phyloP scores from a whole-genome alignment of 2,329 filamentous ascomycete species.

The Colletotrichum sp. region DNA sequence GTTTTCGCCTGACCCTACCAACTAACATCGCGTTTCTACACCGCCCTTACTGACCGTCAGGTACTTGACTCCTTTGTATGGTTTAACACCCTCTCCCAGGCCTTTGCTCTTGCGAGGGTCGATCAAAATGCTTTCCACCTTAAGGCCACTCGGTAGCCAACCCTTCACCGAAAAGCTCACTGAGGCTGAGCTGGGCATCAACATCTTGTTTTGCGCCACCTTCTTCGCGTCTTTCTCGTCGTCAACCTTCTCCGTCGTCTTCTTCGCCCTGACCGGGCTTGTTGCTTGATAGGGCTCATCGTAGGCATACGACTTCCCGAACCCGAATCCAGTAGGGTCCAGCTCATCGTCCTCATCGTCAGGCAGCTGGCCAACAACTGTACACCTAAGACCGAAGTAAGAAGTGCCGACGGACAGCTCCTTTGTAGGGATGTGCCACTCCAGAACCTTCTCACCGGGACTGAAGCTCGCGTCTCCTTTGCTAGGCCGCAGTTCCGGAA shows the following conservation, averaged over 20 bases:
- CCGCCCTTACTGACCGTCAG: slow-evolving; percentile 75
- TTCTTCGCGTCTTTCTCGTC: slow-evolving; percentile 58
- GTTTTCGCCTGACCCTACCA: neutral
- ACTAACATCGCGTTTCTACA: slow-evolving; percentile 65
- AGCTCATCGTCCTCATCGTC: slow-evolving; percentile 53
- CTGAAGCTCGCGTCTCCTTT: slow-evolving; percentile 85
- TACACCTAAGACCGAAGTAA: slow-evolving; percentile 78
- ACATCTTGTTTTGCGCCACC: slow-evolving; percentile 70
- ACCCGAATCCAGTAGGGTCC: slow-evolving; percentile 57
- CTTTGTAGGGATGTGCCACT: slow-evolving; percentile 84
- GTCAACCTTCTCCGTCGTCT: slow-evolving; percentile 29
- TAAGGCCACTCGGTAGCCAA: slow-evolving; percentile 71
- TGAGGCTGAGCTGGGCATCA: slow-evolving; percentile 81
- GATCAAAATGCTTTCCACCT: slow-evolving; percentile 70
- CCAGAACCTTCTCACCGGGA: slow-evolving; percentile 71
- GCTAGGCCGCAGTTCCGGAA: slow-evolving; percentile 80
- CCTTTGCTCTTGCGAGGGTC: slow-evolving; percentile 83
- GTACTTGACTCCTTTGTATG: slow-evolving; percentile 99
- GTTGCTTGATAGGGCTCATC: slow-evolving; percentile 61
- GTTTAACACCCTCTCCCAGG: slow-evolving; percentile 84
- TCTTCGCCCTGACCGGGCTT: slow-evolving; percentile 36
- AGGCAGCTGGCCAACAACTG: slow-evolving; percentile 70
- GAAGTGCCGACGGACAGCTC: slow-evolving; percentile 71
- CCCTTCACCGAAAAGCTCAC: slow-evolving; percentile 75
- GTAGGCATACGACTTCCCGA: slow-evolving; percentile 55